Percentiles rank a stretch among this genome's conserved stretches.
Conservation (phyloP, 257 asterid genomes). For the Fraxinus anomala region DNA sequence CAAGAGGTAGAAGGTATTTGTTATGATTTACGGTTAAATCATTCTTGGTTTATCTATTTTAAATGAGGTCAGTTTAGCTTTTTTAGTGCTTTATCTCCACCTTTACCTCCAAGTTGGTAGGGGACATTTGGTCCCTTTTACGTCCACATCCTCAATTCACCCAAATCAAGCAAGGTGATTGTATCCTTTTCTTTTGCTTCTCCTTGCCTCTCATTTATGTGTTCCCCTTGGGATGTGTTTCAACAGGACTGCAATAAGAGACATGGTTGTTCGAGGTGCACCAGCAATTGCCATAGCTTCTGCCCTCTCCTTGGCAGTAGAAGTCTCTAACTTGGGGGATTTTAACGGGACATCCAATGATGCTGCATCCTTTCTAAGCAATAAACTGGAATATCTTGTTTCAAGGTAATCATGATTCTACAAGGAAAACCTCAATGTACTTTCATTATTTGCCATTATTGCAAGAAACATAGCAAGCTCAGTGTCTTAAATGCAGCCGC, state of each 20-base stretch:
- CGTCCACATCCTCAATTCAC: background rate
- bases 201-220: background rate
- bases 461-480: constrained; percentile 15
- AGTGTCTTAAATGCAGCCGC: constrained; percentile 52
- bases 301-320: constrained; percentile 90
- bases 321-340: constrained; percentile 54
- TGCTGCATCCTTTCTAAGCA: constrained; percentile 61
- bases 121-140: background rate
- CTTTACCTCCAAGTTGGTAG: background rate
- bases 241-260: constrained; percentile 80
- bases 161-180: background rate
- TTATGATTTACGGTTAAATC: background rate
- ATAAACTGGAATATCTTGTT: constrained; percentile 80
- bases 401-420: constrained; percentile 56
- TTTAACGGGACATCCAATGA: constrained; percentile 63
- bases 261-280: constrained; percentile 99
- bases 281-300: constrained; percentile 98
- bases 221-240: constrained; percentile 15
- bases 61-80: background rate
- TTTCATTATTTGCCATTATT: background rate
- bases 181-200: background rate
- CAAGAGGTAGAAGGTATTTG: background rate
- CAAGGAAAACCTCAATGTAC: constrained; percentile 1
- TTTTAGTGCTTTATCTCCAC: background rate
- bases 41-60: background rate